phyloP scores from a whole-genome alignment of 192 early-diverging fungal genomes.

The Backusella tarrabulga region DNA sequence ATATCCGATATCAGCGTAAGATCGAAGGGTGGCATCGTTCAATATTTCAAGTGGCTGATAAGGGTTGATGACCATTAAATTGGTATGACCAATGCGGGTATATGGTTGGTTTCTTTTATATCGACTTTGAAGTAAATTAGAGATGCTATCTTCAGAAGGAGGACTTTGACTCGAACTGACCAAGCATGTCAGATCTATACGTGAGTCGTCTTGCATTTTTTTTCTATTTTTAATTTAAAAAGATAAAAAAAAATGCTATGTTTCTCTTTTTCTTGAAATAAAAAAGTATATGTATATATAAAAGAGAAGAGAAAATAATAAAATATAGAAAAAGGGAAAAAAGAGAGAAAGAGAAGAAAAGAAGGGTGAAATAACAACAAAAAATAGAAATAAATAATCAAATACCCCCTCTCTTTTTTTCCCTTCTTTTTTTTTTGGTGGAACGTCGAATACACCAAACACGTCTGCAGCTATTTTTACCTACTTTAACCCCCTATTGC shows the following conservation, averaged over 20 bases:
- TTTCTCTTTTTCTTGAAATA: not conserved
- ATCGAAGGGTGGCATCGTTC: slow-evolving; percentile 50
- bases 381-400: slow-evolving; percentile 8
- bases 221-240: slow-evolving; percentile 5
- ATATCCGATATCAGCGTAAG: slow-evolving; percentile 56
- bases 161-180: slow-evolving; percentile 4
- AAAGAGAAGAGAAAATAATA: slow-evolving; percentile 1
- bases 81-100: slow-evolving; percentile 49
- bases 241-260: slow-evolving; percentile 11
- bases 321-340: slow-evolving; percentile 3
- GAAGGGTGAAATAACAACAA: slow-evolving; percentile 9
- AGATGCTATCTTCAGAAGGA: slow-evolving; percentile 51
- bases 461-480: slow-evolving; percentile 7
- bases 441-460: slow-evolving; percentile 9
- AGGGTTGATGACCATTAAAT: slow-evolving; percentile 55
- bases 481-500: slow-evolving; percentile 3
- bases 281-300: not conserved
- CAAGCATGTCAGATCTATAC: slow-evolving; percentile 34
- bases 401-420: slow-evolving; percentile 6
- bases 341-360: not conserved
- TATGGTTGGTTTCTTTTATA: slow-evolving; percentile 57
- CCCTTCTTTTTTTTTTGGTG: slow-evolving; percentile 4
- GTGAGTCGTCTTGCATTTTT: slow-evolving; percentile 36
- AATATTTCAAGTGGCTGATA: slow-evolving; percentile 46
- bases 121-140: slow-evolving; percentile 41